Percentiles rank a stretch among this genome's conserved stretches.
phyloP scores from a whole-genome alignment of 768 basidiomycete genomes.

The Tricholoma hemisulphureum region DNA sequence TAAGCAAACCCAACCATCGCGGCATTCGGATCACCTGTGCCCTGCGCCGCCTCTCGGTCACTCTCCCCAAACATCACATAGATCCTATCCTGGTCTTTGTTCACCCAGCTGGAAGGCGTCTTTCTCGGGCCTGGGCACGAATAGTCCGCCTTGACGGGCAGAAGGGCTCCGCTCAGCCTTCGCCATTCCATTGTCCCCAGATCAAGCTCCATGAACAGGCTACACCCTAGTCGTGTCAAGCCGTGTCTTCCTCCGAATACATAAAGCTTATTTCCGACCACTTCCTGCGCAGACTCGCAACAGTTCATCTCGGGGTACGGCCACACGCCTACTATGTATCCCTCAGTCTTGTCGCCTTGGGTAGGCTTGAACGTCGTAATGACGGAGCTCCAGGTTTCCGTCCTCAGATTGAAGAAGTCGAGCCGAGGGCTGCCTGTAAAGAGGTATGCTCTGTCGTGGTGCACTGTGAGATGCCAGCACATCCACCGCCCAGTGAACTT shows the following conservation, averaged over 20 bases:
- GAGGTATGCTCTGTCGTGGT: conserved; percentile 27
- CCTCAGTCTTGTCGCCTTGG: conserved; percentile 8
- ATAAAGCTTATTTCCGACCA: conserved; percentile 33
- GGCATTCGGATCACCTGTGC: conserved; percentile 22
- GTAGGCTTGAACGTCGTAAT: conserved; percentile 18
- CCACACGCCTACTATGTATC: conserved; percentile 19
- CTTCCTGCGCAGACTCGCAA: conserved; percentile 17
- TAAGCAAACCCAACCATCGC: conserved; percentile 21
- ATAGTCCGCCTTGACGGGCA: conserved; percentile 11
- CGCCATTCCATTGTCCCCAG: conserved; percentile 31
- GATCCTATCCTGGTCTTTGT: conserved; percentile 22
- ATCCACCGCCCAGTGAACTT: conserved; percentile 10
- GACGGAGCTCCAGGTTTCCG: conserved; percentile 30
- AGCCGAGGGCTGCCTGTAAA: conserved; percentile 30
- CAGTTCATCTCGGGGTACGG: conserved; percentile 14
- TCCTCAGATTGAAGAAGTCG: conserved; percentile 35
- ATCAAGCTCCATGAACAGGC: conserved; percentile 37
- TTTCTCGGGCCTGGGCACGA: conserved; percentile 32
- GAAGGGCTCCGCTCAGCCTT: conserved; percentile 22
- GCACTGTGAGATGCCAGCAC: conserved; percentile 13
- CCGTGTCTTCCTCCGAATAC: conserved; percentile 36
- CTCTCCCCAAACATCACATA: conserved; percentile 34
- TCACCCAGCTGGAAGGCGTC: conserved; percentile 33
- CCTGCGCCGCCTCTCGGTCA: conserved; percentile 29
- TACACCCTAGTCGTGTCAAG: conserved; percentile 28